phyloP scores from a whole-genome alignment of 169 alveolate genomes.

The Eimeria acervulina region DNA sequence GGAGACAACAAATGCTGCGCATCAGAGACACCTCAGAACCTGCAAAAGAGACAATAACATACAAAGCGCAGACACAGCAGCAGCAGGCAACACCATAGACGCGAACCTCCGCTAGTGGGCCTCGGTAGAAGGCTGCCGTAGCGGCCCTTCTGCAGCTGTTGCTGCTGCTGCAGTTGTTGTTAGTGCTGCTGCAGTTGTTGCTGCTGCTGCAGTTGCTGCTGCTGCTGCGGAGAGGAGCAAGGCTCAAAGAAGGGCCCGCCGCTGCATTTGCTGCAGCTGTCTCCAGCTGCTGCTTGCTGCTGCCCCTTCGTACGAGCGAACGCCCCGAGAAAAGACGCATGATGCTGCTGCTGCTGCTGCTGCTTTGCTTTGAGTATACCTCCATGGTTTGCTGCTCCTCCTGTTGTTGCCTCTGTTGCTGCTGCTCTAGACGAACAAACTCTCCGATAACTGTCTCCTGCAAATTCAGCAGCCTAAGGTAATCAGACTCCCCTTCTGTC shows the following conservation, averaged over 20 bases:
- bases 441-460: conserved; percentile 14
- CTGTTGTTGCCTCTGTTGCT: conserved; percentile 11
- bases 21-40: too few species aligned
- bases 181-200: background rate
- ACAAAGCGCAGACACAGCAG: background rate
- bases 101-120: background rate
- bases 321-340: background rate
- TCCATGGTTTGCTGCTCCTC: background rate
- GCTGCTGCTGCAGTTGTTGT: conserved; percentile 41
- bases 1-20: background rate
- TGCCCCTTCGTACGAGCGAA: background rate
- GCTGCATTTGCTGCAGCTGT: conserved; percentile 13
- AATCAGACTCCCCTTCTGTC: background rate
- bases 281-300: background rate
- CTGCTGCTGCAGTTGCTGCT: conserved; percentile 23
- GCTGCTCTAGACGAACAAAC: background rate
- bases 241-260: background rate
- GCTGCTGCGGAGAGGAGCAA: background rate
- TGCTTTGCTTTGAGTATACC: background rate
- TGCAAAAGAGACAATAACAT: background rate
- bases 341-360: conserved; percentile 40
- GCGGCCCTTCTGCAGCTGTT: background rate
- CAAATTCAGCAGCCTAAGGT: background rate
- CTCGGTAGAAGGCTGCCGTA: background rate
- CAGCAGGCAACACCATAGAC: background rate